A percentile compares a stretch with the other conserved stretches of the same genome.
Conservation (phyloP, 2,329 filamentous ascomycete genomes). For the Bipolaris victoriae region DNA sequence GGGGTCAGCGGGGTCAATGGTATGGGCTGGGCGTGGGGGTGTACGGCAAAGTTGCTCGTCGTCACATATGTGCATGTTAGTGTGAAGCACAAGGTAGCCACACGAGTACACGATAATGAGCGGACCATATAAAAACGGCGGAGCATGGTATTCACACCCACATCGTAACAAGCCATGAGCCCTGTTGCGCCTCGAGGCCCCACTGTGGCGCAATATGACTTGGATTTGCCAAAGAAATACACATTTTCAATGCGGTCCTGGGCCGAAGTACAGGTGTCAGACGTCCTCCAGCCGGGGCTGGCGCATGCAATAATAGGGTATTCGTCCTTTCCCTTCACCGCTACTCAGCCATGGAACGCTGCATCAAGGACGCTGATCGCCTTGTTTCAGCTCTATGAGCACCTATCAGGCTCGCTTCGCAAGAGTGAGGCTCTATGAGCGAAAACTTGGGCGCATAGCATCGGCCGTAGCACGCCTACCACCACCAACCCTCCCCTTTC, state of each 20-base stretch:
- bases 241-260: background rate
- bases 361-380: background rate
- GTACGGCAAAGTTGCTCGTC: conserved; percentile 18
- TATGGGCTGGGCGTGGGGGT: conserved; percentile 21
- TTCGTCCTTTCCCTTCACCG: conserved; percentile 2
- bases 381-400: background rate
- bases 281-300: conserved; percentile 1
- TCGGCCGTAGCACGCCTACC: conserved; percentile 9
- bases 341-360: conserved; percentile 10
- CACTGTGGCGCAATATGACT: conserved; percentile 8
- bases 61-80: conserved; percentile 4
- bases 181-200: conserved; percentile 4
- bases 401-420: conserved; percentile 1
- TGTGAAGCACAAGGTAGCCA: conserved; percentile 5
- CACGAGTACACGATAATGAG: conserved; percentile 13
- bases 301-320: conserved; percentile 7
- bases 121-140: background rate
- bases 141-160: conserved; percentile 6
- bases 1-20: conserved; percentile 23
- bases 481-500: conserved; percentile 3
- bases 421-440: background rate
- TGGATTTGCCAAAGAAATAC: conserved; percentile 3
- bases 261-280: background rate
- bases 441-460: conserved; percentile 9
- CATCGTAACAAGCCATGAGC: conserved; percentile 11